Base-by-base conservation (phyloP, 2,329 filamentous ascomycete species). In the Apiospora malaysiana region DNA sequence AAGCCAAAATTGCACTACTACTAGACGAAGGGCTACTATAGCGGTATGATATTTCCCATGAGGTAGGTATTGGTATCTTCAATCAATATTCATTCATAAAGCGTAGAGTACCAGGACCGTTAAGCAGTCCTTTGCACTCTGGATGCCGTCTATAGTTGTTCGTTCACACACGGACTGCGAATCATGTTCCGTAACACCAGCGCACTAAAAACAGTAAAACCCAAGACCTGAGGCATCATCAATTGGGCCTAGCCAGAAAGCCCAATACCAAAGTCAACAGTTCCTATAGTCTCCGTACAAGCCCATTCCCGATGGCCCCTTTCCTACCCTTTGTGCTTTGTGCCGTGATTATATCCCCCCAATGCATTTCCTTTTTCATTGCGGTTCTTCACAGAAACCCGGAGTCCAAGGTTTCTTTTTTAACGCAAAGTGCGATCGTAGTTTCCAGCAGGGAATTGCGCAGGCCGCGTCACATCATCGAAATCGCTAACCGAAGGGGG, bases 371-470 rank as follows among this genome's bases (percentile, higher is more conserved):
- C 23, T 23, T 23, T 23, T 10, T 14, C 6, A 21, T 45, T 18
- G 63, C 37, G 32, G 7, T 59, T 67, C 16, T 46, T 32, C 14
- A 25, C 65, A 25, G n/a, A 18, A n/a, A n/a, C 16, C 65, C 65
- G 7, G 16, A n/a, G 25, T 14, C n/a, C n/a, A 25, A 32, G 43
- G 37, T 9, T 45, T 18, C 65, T 27, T 67, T 67, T 42, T 76
- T 74, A 81, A 77, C 80, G 81, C 72, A 82, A 77, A 70, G 82
- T 84, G 72, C 87, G 83, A 76, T 89, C 87, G 77, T 91, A 91
- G 77, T 89, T 85, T 46, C 78, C 89, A 25, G 81, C 79, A 2
- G 89, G 89, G 77, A 91, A 91, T 69, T 86, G 84, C 25, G 82
- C 86, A 0, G 87, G 86, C 71, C 79, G 23, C 23, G 45, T 77